phyloP scores from a whole-genome alignment of 192 early-diverging fungal genomes.

The Podila verticillata region DNA sequence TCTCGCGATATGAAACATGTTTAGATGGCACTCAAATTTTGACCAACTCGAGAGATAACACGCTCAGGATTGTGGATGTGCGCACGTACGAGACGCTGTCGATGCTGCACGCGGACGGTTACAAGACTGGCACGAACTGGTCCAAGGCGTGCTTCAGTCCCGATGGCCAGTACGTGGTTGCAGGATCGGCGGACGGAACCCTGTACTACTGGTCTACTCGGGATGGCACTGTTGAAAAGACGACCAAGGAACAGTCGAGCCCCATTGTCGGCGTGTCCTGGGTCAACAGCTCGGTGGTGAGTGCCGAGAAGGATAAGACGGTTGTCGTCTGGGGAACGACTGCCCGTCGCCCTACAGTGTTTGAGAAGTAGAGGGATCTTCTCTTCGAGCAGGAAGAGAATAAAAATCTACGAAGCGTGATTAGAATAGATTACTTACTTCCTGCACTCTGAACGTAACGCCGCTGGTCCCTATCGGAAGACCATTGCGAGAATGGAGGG shows the following conservation, averaged over 20 bases:
- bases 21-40: conserved; percentile 77
- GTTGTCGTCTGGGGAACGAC: conserved; percentile 66
- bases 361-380: conserved; percentile 27
- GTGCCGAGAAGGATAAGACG: conserved; percentile 73
- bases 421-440: not conserved
- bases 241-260: conserved; percentile 77
- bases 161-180: conserved; percentile 84
- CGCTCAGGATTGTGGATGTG: conserved; percentile 85
- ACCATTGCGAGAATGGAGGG: too few relatives aligned
- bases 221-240: conserved; percentile 72
- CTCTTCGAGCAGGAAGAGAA: not conserved
- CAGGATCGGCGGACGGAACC: conserved; percentile 83
- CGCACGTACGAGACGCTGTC: conserved; percentile 77
- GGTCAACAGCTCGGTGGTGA: conserved; percentile 71
- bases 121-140: conserved; percentile 90
- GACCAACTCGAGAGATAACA: conserved; percentile 96
- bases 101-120: conserved; percentile 77
- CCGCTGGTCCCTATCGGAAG: too few relatives aligned
- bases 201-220: conserved; percentile 83
- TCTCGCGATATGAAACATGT: not conserved
- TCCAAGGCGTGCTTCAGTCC: conserved; percentile 88
- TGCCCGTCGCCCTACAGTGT: conserved; percentile 35
- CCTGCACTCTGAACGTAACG: too few relatives aligned
- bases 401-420: not conserved
- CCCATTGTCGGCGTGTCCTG: conserved; percentile 77